Evolutionary conservation across 2,329 filamentous ascomycete species (phyloP).

Genomic region (Pseudogymnoascus sp.): DNA sequence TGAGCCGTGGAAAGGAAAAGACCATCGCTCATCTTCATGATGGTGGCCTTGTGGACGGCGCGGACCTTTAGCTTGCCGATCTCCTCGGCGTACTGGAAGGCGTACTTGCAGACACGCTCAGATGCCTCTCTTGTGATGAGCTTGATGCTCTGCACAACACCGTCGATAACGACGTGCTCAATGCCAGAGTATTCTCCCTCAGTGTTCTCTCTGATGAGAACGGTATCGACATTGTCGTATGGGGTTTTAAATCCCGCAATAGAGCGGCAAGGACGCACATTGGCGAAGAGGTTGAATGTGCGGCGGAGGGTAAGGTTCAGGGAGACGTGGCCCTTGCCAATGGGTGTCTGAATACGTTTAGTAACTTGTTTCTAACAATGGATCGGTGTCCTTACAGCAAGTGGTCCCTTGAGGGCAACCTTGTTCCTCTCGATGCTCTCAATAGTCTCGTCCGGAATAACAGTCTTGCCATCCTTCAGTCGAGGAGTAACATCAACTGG

Average conservation of each 20-base stretch:
- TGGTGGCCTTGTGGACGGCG: conserved; percentile 98
- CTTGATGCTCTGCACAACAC: conserved; percentile 99
- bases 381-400: conserved; percentile 60
- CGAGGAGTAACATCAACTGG: conserved; percentile 91
- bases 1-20: conserved; percentile 87
- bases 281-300: conserved; percentile 99
- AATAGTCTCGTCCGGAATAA: conserved; percentile 88
- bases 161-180: conserved; percentile 95
- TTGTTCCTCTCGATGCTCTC: conserved; percentile 91
- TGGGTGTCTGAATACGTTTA: conserved; percentile 59
- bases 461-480: conserved; percentile 90
- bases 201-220: conserved; percentile 98
- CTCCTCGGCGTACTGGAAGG: conserved; percentile 94
- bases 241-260: conserved; percentile 97
- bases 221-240: conserved; percentile 94
- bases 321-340: conserved; percentile 98
- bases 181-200: conserved; percentile 99
- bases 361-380: conserved; percentile 15
- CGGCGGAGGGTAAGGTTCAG: conserved; percentile 97
- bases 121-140: conserved; percentile 93
- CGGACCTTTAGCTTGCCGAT: conserved; percentile 95
- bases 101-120: conserved; percentile 92
- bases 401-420: conserved; percentile 94
- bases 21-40: conserved; percentile 99
- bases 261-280: conserved; percentile 94